These are phyloP conservation scores for Brassica rapa DNA, from an alignment of 345 rosid species.

Conservation along the genomic window DNA sequence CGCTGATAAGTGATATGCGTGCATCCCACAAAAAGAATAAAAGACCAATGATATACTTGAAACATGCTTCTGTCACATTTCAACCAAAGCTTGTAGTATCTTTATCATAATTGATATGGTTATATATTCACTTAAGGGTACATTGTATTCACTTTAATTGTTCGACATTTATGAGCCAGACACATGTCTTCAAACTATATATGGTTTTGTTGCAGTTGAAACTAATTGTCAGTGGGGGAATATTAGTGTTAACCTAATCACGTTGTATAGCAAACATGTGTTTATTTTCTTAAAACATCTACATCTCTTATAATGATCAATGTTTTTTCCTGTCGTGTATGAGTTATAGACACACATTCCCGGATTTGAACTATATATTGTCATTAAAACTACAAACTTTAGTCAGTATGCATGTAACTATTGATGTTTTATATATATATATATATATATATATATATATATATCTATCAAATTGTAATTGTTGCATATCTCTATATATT, in stretches of 20 bases:
- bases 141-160: slow-evolving; percentile 31
- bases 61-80: slow-evolving; percentile 37
- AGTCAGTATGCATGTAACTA: neutral
- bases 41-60: slow-evolving; percentile 37
- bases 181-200: slow-evolving; percentile 33
- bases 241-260: slow-evolving; percentile 40
- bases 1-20: slow-evolving; percentile 1
- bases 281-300: neutral
- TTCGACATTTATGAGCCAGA: slow-evolving; percentile 32
- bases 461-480: neutral
- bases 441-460: no score
- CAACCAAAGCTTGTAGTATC: slow-evolving; percentile 35
- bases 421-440: neutral
- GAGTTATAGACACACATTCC: neutral
- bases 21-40: slow-evolving; percentile 15
- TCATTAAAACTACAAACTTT: neutral
- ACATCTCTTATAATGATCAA: slow-evolving; percentile 10
- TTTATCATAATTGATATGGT: slow-evolving; percentile 26
- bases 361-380: neutral
- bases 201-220: slow-evolving; percentile 28
- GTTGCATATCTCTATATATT: neutral
- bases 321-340: neutral
- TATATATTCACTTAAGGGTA: slow-evolving; percentile 17
- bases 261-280: slow-evolving; percentile 29
- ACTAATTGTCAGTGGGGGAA: slow-evolving; percentile 33